Evolutionary conservation across 495 filamentous ascomycete genomes (phyloP), one percentile per base, ranked within the genome.

Genomic region (Hypoxylon fuscum): DNA sequence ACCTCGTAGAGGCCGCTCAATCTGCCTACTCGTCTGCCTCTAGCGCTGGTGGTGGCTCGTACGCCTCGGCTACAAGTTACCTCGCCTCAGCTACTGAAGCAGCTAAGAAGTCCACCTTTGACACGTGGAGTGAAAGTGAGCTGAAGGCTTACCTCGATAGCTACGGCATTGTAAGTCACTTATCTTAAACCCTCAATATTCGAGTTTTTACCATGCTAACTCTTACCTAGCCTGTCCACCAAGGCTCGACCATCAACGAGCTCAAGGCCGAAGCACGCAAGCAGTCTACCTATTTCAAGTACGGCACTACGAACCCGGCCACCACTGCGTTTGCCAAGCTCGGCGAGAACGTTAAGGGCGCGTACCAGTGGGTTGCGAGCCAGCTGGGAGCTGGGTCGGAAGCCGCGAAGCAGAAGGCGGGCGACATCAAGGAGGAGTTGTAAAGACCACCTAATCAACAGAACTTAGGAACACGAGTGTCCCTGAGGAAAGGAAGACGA

Each of bases 121-220:
- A 95, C 43, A 87, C 85, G 1, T 96, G 92, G 92, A 90, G 90
- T 48, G 86, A 81, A 57, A 81, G 76, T 51, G 92, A 96, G 15
- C 78, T 96, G 49, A 94, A 94, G 79, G 76, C 83, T 11, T 94
- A 92, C 60, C 81, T 94, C 10, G 91, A 94, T 71, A 88, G 86
- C 45, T 94, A 93, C 66, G 91, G 90, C 34, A 80, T 94, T 5
- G 76, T 76, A 68, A 64, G 76, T 70, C 2, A 23, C 6, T 38
- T 25, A n/a, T 49, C 34, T 38, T 18, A 8, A 17, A 0, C n/a
- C 43, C 21, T 34, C 7, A 14, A 14, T 23, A 23, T 38, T 1
- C 42, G 21, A 7, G 1, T 4, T 34, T 21, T 5, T 22, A 10
- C 1, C 12, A 11, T 50, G 55, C 85, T 29, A 87, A 74, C 45